Conservation (phyloP, 2,329 filamentous ascomycete genomes). For the Cladophialophora yegresii region DNA sequence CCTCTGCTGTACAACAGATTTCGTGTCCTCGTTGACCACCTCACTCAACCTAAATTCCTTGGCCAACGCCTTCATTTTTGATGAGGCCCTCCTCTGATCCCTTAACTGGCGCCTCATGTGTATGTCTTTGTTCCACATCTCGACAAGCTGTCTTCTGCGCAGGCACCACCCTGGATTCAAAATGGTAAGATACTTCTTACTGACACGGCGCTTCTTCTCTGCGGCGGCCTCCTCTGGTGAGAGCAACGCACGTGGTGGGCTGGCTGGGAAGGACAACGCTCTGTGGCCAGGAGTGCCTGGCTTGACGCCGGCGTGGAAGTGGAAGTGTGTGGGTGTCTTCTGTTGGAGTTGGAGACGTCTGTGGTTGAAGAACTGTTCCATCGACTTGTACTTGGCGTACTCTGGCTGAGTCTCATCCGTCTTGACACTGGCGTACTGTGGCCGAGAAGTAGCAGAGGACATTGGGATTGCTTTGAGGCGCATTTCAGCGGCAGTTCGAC, state of each 20-base stretch:
- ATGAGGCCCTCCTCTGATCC: neutral
- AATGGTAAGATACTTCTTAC: neutral
- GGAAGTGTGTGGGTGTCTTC: neutral
- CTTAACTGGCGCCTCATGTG: neutral
- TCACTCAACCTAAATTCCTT: neutral
- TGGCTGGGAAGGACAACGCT: neutral
- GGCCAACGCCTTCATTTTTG: neutral
- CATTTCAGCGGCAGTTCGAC: neutral
- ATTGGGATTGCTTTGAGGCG: neutral
- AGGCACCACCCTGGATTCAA: conserved; percentile 1
- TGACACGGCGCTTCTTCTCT: neutral
- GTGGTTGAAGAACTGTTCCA: conserved; percentile 21
- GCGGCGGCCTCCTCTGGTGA: neutral
- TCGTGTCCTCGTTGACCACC: neutral
- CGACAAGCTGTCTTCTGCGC: neutral
- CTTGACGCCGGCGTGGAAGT: conserved; percentile 10
- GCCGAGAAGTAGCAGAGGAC: neutral
- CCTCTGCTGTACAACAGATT: neutral
- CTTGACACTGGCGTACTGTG: neutral
- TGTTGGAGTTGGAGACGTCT: neutral
- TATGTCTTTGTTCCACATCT: conserved; percentile 7
- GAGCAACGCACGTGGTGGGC: neutral
- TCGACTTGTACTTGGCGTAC: conserved; percentile 4
- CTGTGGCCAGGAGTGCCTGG: neutral
- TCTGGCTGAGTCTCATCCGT: neutral